A percentile compares a stretch with the other conserved stretches of the same genome.
phyloP scores from a whole-genome alignment of 169 alveolate genomes.

The Toxoplasma gondii region DNA sequence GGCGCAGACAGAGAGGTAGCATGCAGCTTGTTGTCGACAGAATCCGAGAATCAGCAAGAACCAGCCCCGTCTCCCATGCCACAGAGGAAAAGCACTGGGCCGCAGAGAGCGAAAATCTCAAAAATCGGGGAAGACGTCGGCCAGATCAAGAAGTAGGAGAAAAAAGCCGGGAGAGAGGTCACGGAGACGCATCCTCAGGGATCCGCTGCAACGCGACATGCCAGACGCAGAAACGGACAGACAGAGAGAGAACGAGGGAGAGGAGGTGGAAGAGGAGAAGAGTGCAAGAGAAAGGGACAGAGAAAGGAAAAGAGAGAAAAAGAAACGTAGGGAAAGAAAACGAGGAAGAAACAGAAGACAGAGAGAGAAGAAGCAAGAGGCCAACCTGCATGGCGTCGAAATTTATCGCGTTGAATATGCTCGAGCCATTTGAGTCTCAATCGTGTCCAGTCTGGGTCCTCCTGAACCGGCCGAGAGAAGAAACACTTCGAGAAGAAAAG shows the following conservation, averaged over 20 bases:
- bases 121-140: background rate
- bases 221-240: background rate
- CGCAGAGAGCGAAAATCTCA: background rate
- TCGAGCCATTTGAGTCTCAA: slow-evolving; percentile 67
- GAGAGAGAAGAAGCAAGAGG: background rate
- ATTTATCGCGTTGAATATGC: slow-evolving; percentile 66
- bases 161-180: background rate
- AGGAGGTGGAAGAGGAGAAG: background rate
- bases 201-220: too few relatives aligned
- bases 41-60: background rate
- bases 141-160: background rate
- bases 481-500: background rate
- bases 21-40: background rate
- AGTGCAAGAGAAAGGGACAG: background rate
- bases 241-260: background rate
- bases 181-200: background rate
- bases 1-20: background rate
- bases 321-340: background rate
- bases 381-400: slow-evolving; percentile 62
- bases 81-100: background rate
- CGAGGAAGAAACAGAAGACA: too few relatives aligned
- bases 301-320: background rate
- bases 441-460: slow-evolving; percentile 67
- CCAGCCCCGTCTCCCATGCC: background rate
- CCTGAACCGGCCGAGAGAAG: slow-evolving; percentile 34